Evolutionary conservation across 2,329 filamentous ascomycete genomes (phyloP).

Genomic region (Niveomyces coronatus): DNA sequence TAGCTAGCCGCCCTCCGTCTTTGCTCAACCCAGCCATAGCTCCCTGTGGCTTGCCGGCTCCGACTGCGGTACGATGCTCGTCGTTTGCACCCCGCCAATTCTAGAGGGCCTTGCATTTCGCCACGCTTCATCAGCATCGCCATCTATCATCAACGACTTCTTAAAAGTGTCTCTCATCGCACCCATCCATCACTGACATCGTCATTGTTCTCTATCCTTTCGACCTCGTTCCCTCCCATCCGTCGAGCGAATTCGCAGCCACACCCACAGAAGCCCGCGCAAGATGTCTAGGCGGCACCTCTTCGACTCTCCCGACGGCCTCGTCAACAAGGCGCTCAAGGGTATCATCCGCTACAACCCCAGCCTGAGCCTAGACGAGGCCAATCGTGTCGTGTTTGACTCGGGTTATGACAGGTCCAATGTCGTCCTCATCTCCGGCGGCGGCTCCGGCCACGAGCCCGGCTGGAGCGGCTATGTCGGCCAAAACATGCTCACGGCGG

Average conservation of each 20-base stretch:
- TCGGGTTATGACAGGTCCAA: constrained; percentile 31
- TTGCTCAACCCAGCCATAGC: too few species aligned
- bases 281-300: constrained; percentile 43
- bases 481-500: constrained; percentile 48
- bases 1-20: too few species aligned
- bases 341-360: constrained; percentile 45
- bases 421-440: constrained; percentile 43
- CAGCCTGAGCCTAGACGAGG: constrained; percentile 36
- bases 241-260: constrained; percentile 6
- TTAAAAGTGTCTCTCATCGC: neutral
- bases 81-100: neutral
- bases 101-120: neutral
- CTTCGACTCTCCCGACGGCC: constrained; percentile 41
- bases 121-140: constrained; percentile 4
- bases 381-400: constrained; percentile 42
- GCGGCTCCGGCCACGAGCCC: constrained; percentile 49
- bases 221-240: neutral
- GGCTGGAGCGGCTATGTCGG: constrained; percentile 57
- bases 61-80: constrained; percentile 5
- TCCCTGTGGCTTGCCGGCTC: too few species aligned
- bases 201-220: neutral
- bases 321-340: constrained; percentile 40
- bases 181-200: neutral
- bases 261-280: constrained; percentile 2
- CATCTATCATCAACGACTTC: constrained; percentile 4